These are phyloP conservation scores for Halophytophthora batemanensis DNA, from an alignment of 352 stramenopile species.

Conservation along the genomic window DNA sequence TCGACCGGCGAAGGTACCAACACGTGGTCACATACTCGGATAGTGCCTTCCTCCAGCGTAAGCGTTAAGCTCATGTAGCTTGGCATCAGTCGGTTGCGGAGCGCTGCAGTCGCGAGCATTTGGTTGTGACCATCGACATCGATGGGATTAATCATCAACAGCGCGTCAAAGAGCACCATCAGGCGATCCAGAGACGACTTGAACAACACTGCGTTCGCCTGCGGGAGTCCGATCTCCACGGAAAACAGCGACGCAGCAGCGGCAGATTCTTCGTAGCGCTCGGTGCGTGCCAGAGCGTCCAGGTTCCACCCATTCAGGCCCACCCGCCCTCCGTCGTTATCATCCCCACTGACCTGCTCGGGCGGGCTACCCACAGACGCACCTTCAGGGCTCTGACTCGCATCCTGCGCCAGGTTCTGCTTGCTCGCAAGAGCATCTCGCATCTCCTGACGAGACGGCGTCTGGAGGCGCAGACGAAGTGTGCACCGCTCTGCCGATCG, in stretches of 20 bases:
- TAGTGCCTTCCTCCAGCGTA: constrained; percentile 50
- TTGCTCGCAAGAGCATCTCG: constrained; percentile 48
- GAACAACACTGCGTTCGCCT: constrained; percentile 49
- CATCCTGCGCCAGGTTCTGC: constrained; percentile 70
- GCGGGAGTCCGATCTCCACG: constrained; percentile 57
- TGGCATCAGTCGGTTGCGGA: constrained; percentile 53
- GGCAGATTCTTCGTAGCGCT: constrained; percentile 60
- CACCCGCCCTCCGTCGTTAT: constrained; percentile 77
- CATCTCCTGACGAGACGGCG: constrained; percentile 43
- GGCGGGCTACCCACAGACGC: constrained; percentile 19
- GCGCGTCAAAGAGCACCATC: constrained; percentile 81
- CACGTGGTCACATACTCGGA: constrained; percentile 59
- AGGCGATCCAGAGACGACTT: constrained; percentile 73
- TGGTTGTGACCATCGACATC: constrained; percentile 82
- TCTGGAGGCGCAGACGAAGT: constrained; percentile 48
- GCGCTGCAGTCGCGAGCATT: constrained; percentile 47
- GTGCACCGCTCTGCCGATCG: constrained; percentile 35
- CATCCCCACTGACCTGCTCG: constrained; percentile 59
- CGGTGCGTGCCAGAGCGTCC: constrained; percentile 54
- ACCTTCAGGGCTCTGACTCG: constrained; percentile 45
- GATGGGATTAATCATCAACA: constrained; percentile 86
- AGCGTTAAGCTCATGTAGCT: constrained; percentile 81
- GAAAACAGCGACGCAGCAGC: constrained; percentile 51
- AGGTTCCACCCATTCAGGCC: constrained; percentile 81
- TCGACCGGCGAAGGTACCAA: constrained; percentile 7